These are phyloP conservation scores for Syncephalastrum racemosum DNA, from an alignment of 371 early-diverging fungal species.

Conservation along the genomic window DNA sequence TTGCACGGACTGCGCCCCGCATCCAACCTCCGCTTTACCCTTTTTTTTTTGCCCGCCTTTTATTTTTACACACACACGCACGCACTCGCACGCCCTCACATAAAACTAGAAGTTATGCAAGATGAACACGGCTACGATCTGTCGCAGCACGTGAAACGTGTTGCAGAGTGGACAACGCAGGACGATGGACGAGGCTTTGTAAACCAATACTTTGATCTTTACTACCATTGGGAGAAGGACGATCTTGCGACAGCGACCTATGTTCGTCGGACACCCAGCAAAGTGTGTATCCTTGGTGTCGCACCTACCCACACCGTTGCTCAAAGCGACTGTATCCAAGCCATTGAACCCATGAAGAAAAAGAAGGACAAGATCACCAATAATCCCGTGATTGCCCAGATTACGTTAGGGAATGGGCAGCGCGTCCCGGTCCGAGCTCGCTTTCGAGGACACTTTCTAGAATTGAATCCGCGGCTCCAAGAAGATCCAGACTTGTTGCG, in stretches of 20 bases:
- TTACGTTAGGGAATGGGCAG: slow-evolving; percentile 15
- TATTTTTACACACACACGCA: too few species aligned
- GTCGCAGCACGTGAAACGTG: slow-evolving; percentile 17
- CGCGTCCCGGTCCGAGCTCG: slow-evolving; percentile 28
- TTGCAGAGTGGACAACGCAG: slow-evolving; percentile 20
- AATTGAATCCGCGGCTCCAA: slow-evolving; percentile 34
- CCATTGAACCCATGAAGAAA: slow-evolving; percentile 12
- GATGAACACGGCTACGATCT: slow-evolving; percentile 20
- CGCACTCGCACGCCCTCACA: too few species aligned
- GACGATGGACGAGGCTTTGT: slow-evolving; percentile 32
- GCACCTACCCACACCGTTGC: slow-evolving; percentile 16
- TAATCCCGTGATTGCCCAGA: slow-evolving; percentile 26
- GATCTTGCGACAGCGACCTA: slow-evolving; percentile 23
- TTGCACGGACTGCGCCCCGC: too few species aligned
- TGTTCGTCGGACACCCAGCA: slow-evolving; percentile 51
- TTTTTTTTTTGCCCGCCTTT: too few species aligned
- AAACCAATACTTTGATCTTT: slow-evolving; percentile 40
- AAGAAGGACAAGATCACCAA: slow-evolving; percentile 29
- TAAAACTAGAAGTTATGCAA: not conserved
- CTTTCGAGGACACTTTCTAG: slow-evolving; percentile 44
- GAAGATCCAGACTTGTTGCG: slow-evolving; percentile 26
- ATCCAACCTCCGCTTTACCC: too few species aligned
- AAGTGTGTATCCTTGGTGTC: slow-evolving; percentile 49
- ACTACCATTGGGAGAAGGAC: slow-evolving; percentile 21
- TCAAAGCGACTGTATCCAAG: not conserved